Conservation (phyloP, 73 alveolate genomes). For the Stentor coeruleus region DNA sequence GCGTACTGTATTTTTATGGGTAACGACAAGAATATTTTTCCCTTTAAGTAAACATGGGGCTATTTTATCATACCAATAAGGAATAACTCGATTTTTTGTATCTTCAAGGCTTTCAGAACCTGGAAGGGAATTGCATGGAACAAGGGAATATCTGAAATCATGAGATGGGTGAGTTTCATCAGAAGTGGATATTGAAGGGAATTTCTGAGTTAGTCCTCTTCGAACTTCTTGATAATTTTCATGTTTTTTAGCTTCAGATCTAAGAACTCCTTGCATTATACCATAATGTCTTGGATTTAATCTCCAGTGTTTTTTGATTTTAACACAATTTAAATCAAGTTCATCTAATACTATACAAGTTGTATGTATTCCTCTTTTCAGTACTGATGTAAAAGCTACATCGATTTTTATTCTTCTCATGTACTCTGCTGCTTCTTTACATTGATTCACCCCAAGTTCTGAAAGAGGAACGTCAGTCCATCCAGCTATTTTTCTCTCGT, state of each 20-base stretch:
- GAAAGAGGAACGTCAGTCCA: slow-evolving; percentile 98
- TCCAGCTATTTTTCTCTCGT: slow-evolving; percentile 88
- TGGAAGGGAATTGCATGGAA: slow-evolving; percentile 89
- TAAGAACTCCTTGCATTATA: slow-evolving; percentile 88
- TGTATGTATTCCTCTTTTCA: slow-evolving; percentile 83
- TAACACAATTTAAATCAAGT: slow-evolving; percentile 74
- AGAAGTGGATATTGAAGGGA: slow-evolving; percentile 80
- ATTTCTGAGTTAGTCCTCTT: slow-evolving; percentile 83
- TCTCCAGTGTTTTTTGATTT: slow-evolving; percentile 83
- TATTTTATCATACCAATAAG: slow-evolving; percentile 88
- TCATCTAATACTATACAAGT: slow-evolving; percentile 54
- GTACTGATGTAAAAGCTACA: slow-evolving; percentile 89
- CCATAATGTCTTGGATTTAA: slow-evolving; percentile 96
- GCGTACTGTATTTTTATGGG: slow-evolving; percentile 97
- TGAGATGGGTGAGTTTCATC: slow-evolving; percentile 70
- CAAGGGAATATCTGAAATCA: slow-evolving; percentile 60
- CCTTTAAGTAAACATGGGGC: slow-evolving; percentile 81
- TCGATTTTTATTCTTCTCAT: slow-evolving; percentile 67
- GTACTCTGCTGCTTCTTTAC: slow-evolving; percentile 30
- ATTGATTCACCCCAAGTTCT: slow-evolving; percentile 53
- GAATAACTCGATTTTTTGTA: slow-evolving; percentile 87
- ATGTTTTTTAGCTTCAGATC: slow-evolving; percentile 88
- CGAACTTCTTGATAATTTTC: slow-evolving; percentile 38
- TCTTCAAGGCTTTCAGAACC: slow-evolving; percentile 90
- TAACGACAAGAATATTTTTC: slow-evolving; percentile 89